Conservation (phyloP, 495 filamentous ascomycete genomes). For the Peziza echinospora region DNA sequence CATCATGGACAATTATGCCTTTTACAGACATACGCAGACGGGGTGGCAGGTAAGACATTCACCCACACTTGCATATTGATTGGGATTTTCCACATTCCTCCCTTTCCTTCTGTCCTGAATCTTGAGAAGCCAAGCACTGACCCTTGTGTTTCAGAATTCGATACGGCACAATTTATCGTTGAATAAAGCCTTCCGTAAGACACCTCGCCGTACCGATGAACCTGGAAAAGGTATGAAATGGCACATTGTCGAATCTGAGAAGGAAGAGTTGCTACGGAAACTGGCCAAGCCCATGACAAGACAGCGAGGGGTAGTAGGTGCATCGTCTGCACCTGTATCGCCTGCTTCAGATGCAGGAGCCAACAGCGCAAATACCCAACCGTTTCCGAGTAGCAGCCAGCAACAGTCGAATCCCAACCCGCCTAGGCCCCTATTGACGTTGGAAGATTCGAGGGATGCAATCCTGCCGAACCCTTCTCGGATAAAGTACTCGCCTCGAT, state of each 20-base stretch:
- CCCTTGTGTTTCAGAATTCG: conserved; percentile 45
- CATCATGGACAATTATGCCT: conserved; percentile 74
- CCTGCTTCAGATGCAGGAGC: conserved; percentile 5
- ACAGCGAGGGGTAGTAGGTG: neutral
- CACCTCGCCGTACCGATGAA: conserved; percentile 76
- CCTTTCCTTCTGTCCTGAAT: no score
- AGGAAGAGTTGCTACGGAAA: conserved; percentile 54
- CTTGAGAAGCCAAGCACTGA: conserved; percentile 9
- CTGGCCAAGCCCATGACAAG: conserved; percentile 7
- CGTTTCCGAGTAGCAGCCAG: neutral
- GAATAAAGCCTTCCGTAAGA: conserved; percentile 80
- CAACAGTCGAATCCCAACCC: neutral
- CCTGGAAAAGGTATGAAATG: conserved; percentile 99
- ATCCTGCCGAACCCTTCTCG: conserved; percentile 13
- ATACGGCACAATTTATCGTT: conserved; percentile 91
- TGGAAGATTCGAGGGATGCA: conserved; percentile 14
- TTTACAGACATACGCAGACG: conserved; percentile 58
- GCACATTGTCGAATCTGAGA: conserved; percentile 60
- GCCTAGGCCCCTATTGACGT: conserved; percentile 1
- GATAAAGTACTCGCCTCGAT: conserved; percentile 23
- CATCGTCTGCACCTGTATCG: neutral
- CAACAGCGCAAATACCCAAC: conserved; percentile 6
- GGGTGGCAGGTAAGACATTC: conserved; percentile 63
- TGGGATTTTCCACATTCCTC: neutral
- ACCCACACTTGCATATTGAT: conserved; percentile 3